phyloP scores from a whole-genome alignment of 768 basidiomycete genomes.

The Clitopilus hobsonii region DNA sequence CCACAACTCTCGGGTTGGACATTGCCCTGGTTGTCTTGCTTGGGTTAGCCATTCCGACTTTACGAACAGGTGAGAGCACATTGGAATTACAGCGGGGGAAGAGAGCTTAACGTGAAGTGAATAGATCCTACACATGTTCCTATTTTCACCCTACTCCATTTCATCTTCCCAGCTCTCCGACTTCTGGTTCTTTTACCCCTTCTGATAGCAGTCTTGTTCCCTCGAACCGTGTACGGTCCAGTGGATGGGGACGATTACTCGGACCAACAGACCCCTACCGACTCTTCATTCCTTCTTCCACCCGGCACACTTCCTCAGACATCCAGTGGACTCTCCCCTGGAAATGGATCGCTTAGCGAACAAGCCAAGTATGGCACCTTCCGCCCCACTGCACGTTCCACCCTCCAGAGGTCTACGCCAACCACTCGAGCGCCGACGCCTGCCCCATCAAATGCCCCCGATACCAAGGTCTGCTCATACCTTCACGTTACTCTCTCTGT shows the following conservation, averaged over 20 bases:
- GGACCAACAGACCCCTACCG: slow-evolving; percentile 35
- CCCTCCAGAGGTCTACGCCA: slow-evolving; percentile 45
- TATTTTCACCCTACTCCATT: slow-evolving; percentile 29
- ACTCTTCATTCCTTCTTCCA: slow-evolving; percentile 53
- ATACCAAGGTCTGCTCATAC: slow-evolving; percentile 31
- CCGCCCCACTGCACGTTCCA: slow-evolving; percentile 39
- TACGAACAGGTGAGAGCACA: slow-evolving; percentile 25
- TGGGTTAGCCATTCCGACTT: slow-evolving; percentile 33
- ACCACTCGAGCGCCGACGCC: slow-evolving; percentile 51
- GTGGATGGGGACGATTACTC: slow-evolving; percentile 36
- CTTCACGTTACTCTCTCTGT: background rate
- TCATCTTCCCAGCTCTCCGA: slow-evolving; percentile 58
- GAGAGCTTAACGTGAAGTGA: slow-evolving; percentile 9
- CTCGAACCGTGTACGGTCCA: slow-evolving; percentile 61
- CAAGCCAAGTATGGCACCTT: slow-evolving; percentile 76
- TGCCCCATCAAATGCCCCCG: slow-evolving; percentile 33
- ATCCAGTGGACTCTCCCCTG: slow-evolving; percentile 48
- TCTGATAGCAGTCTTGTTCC: slow-evolving; percentile 55
- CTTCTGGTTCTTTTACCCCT: slow-evolving; percentile 58
- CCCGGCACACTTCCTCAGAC: slow-evolving; percentile 37
- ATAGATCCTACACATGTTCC: slow-evolving; percentile 21
- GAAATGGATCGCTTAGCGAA: slow-evolving; percentile 33
- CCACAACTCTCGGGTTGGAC: slow-evolving; percentile 54
- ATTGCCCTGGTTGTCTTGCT: slow-evolving; percentile 54
- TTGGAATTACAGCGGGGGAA: slow-evolving; percentile 7